Evolutionary conservation across 805 yeast species (phyloP).

Genomic region (Ogataea glucozyma): DNA sequence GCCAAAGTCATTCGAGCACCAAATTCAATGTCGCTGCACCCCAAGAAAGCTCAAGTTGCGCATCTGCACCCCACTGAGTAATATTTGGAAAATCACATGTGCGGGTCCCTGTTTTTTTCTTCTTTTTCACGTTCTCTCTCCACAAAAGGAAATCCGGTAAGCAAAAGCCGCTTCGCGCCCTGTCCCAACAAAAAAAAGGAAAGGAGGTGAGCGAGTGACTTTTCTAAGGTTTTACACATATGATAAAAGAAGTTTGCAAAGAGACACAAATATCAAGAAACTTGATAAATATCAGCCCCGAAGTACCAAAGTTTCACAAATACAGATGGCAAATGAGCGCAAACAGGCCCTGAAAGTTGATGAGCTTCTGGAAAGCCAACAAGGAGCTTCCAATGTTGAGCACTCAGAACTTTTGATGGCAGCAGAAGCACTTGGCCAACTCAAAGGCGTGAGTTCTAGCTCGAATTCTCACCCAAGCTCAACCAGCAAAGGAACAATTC

Average conservation of each 20-base stretch:
- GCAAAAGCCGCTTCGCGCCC: conserved; percentile 3
- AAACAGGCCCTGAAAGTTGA: conserved; percentile 15
- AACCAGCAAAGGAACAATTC: conserved; percentile 22
- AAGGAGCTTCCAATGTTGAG: not conserved
- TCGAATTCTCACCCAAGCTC: too few relatives aligned
- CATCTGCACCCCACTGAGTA: conserved; percentile 1
- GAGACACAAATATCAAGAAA: not conserved
- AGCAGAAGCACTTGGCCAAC: conserved; percentile 34
- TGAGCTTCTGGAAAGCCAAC: conserved; percentile 15
- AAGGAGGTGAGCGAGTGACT: conserved; percentile 7
- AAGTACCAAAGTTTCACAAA: too few relatives aligned
- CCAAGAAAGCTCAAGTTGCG: not conserved
- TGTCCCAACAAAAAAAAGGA: conserved; percentile 13
- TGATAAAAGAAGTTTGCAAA: conserved; percentile 4
- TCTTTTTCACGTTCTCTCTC: not conserved
- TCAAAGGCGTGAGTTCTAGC: too few relatives aligned
- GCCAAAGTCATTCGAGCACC: conserved; percentile 1
- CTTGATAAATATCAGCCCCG: too few relatives aligned
- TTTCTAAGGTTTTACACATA: conserved; percentile 7
- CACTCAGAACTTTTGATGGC: conserved; percentile 27
- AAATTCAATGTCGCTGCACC: not conserved
- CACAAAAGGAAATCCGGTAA: not conserved
- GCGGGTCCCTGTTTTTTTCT: not conserved
- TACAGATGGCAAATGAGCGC: conserved; percentile 10
- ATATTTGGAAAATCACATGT: conserved; percentile 8